Evolutionary conservation across 2,329 filamentous ascomycete genomes (phyloP).

Genomic region (Fusarium tanahbumbuense): DNA sequence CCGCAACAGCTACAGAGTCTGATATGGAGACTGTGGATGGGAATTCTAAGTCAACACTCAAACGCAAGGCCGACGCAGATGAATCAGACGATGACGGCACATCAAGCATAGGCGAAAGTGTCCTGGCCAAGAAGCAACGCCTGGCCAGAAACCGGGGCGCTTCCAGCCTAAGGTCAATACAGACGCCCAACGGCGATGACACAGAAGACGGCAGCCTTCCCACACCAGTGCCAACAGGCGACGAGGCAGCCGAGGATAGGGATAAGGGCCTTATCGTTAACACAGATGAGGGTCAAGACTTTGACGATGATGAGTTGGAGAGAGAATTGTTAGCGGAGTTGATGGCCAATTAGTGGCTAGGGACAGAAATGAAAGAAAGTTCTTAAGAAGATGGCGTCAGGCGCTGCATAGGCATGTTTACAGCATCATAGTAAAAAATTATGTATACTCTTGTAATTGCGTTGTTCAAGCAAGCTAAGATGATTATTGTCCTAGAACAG

Average conservation of each 20-base stretch:
- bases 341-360: slow-evolving; percentile 53
- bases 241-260: slow-evolving; percentile 49
- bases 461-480: not conserved
- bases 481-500: not conserved
- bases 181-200: slow-evolving; percentile 54
- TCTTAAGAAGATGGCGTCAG: slow-evolving; percentile 1
- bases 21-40: slow-evolving; percentile 48
- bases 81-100: slow-evolving; percentile 51
- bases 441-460: not conserved
- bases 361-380: not conserved
- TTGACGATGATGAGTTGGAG: slow-evolving; percentile 69
- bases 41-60: slow-evolving; percentile 46
- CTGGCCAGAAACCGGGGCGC: slow-evolving; percentile 58
- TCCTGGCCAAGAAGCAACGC: slow-evolving; percentile 64
- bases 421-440: not conserved
- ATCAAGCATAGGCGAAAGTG: slow-evolving; percentile 52
- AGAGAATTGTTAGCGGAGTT: slow-evolving; percentile 72
- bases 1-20: slow-evolving; percentile 40
- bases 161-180: slow-evolving; percentile 60
- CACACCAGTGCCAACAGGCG: slow-evolving; percentile 54
- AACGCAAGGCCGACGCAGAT: slow-evolving; percentile 51
- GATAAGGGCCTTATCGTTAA: slow-evolving; percentile 46
- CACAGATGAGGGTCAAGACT: slow-evolving; percentile 53
- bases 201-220: slow-evolving; percentile 54
- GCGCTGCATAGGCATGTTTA: slow-evolving; percentile 3